Evolutionary conservation across 2,329 filamentous ascomycete genomes (phyloP).

Genomic region (Orbilia oligospora): DNA sequence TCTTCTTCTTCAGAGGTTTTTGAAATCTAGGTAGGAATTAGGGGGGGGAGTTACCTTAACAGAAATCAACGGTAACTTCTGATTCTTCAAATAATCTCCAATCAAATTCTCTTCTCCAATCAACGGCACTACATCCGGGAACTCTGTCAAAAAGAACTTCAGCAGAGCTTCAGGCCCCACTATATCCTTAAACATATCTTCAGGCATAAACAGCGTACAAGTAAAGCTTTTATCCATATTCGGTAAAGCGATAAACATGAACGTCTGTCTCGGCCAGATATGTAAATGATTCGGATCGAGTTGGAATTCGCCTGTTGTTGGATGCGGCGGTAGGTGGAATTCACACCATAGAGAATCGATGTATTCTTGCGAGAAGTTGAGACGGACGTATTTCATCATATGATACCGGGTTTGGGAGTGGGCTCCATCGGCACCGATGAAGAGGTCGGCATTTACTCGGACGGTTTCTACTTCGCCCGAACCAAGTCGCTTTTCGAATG

Average conservation of each 20-base stretch:
- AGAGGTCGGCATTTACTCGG: conserved; percentile 87
- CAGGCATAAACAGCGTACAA: conserved; percentile 90
- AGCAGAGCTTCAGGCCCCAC: conserved; percentile 74
- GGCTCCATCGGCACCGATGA: conserved; percentile 95
- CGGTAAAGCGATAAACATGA: conserved; percentile 99
- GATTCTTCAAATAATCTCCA: conserved; percentile 82
- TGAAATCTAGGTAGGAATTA: no score
- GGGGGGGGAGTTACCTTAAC: conserved; percentile 74
- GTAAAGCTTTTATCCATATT: conserved; percentile 92
- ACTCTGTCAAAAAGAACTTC: conserved; percentile 83
- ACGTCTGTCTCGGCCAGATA: conserved; percentile 93
- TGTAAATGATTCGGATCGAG: conserved; percentile 95
- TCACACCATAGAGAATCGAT: conserved; percentile 98
- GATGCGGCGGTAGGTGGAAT: conserved; percentile 79
- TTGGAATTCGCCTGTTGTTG: conserved; percentile 73
- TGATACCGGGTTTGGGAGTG: conserved; percentile 93
- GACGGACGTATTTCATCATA: conserved; percentile 90
- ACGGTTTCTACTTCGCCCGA: conserved; percentile 60
- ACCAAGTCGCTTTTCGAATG: conserved; percentile 77
- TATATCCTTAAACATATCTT: conserved; percentile 77
- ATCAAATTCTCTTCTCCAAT: conserved; percentile 79
- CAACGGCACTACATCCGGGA: conserved; percentile 84
- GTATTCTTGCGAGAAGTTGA: conserved; percentile 94
- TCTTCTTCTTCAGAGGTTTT: neutral
- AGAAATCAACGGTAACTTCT: conserved; percentile 91